Base-by-base conservation (phyloP, 306 rosid genomes). In the Rosa rugosa region DNA sequence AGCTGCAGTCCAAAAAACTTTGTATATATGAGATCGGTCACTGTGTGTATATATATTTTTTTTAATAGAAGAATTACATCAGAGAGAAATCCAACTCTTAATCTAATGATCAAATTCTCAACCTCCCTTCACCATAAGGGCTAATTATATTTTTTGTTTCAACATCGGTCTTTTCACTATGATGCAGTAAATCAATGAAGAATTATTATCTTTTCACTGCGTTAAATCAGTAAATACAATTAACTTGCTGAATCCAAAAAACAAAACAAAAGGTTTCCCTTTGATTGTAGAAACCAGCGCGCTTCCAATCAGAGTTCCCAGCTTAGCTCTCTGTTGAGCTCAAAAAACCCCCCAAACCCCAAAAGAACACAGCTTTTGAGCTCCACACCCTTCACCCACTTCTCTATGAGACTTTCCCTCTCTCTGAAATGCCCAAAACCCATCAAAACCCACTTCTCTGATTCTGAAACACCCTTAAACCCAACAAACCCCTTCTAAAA, bases 401-500 rank as follows among this genome's bases (percentile, higher is more conserved):
- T 59, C 69, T 5, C 78, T 59, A 7, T 4, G 78, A 59, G 54
- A 57, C 10, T 44, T 44, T 2, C 3, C 4, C 25, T 16, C 45
- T 60, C 27, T 60, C 14, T 45, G 31, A 62, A 27, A 45, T 47
- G 57, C 31, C 1, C 18, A 45, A 75, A 75, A 75, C 71, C 45
- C 31, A 60, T 75, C 12, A 25, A 42, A 12, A 57, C 69, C 50
- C 69, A 14, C 41, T 10, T 60, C 31, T 59, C 27, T 75, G 78
- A 60, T 75, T 59, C 27, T 25, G 11, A 27, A 63, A 8, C 16
- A 56, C 23, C 42, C 51, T 27, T 59, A 3, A 10, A 40, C 77
- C 36, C 36, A 57, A 20, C 11, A 56, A 70, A 59, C 36, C 85
- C 66, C n/a, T 53, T 42, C 40, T 42, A 47, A 56, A 72, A 31